phyloP scores from a whole-genome alignment of 192 early-diverging fungal species.

The Mortierella antarctica region DNA sequence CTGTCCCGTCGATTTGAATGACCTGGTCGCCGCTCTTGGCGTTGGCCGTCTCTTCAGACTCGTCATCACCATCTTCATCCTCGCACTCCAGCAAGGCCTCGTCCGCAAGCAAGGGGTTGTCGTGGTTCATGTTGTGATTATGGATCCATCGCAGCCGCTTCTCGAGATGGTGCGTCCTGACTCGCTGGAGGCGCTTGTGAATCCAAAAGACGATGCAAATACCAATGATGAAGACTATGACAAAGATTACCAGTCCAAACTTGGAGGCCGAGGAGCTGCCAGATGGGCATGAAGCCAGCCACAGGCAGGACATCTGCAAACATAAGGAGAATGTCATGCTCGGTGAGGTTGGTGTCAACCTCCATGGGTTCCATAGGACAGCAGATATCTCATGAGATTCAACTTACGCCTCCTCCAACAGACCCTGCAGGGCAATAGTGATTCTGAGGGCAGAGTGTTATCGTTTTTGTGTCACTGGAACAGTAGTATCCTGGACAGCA shows the following conservation, averaged over 20 bases:
- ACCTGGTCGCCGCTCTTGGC: background rate
- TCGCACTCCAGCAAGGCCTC: constrained; percentile 15
- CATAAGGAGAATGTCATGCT: background rate
- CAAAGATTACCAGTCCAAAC: constrained; percentile 40
- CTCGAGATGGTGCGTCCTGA: constrained; percentile 45
- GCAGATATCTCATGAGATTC: background rate
- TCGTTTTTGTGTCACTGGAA: constrained; percentile 53
- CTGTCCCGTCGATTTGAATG: constrained; percentile 17
- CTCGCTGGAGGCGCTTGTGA: constrained; percentile 20
- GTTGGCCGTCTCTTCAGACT: background rate
- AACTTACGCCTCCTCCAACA: constrained; percentile 34
- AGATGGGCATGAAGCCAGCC: constrained; percentile 42
- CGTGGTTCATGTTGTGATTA: constrained; percentile 32
- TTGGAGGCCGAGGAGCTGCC: constrained; percentile 45
- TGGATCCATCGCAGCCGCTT: constrained; percentile 48
- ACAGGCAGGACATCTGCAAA: constrained; percentile 26
- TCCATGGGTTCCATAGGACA: background rate
- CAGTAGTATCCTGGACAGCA: constrained; percentile 72
- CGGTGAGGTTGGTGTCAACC: background rate
- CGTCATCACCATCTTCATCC: background rate
- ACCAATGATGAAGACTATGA: constrained; percentile 24
- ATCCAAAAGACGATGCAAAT: constrained; percentile 46
- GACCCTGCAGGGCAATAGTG: constrained; percentile 66
- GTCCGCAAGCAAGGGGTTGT: constrained; percentile 24
- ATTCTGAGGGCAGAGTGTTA: constrained; percentile 62